Evolutionary conservation across 2,329 filamentous ascomycete genomes (phyloP), one percentile per base, ranked within the genome.

Genomic region (Emericellopsis cladophorae): DNA sequence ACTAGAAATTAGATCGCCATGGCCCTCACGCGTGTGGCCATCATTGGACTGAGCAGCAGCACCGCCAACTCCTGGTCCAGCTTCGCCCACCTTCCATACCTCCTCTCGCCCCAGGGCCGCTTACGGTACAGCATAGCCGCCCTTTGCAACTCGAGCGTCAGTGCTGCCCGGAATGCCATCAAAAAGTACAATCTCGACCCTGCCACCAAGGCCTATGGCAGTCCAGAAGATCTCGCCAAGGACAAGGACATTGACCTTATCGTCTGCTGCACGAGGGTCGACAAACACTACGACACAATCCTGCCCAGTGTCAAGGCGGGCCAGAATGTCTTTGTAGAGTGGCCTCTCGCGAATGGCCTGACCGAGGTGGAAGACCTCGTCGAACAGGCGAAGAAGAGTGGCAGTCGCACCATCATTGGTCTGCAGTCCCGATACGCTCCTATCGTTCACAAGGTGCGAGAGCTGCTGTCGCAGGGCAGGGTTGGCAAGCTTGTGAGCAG

Each of bases 1-100:
- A 12, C 12, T 4, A 36, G 34, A 16, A 36, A 14, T 4, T 4
- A 16, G 4, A 36, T 11, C 12, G 31, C 16, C 36, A 50, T 50
- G 48, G 45, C 48, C 4, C 48, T 49, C 14, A 48, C 47, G 15
- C 41, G 46, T 18, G 43, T 49, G 15, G 49, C 45, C 23, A 37
- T 53, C 32, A 44, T 53, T 16, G 50, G 75, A 36, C 70, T 79
- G 40, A 77, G 72, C 2, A 58, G 68, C 41, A 61, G 62, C 2
- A 67, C 70, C 39, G 61, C 62, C 24, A 65, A 63, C 5, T 65
- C 66, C 0, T 81, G 76, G 76, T 74, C 73, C 3, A 61, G 58
- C 26, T 48, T 51, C 22, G 73, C 69, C 3, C 77, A 81, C 49
- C 65, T 81, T 0, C 74, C 78, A 0, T 79, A 79, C 51, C 67